Conservation (phyloP, 225 moss, liverwort and hornwort genomes). For the Straminergon stramineum region DNA sequence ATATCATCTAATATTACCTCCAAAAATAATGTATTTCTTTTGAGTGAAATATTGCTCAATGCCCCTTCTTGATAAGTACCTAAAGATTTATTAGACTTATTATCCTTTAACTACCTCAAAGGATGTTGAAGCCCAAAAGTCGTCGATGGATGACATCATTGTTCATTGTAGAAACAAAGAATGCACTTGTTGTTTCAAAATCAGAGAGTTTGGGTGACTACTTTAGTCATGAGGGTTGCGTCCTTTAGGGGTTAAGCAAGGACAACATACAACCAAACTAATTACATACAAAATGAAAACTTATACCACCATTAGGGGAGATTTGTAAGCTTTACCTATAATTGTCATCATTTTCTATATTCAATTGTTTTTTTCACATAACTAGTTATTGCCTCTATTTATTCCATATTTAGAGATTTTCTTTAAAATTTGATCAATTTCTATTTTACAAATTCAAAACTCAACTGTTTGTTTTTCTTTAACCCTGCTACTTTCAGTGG, state of each 20-base stretch:
- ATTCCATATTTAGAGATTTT: background rate
- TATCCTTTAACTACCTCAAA: background rate
- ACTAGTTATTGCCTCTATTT: background rate
- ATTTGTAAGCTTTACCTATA: background rate
- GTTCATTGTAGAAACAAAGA: too few relatives aligned
- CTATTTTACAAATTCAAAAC: background rate
- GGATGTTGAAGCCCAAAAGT: too few relatives aligned
- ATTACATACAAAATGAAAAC: background rate
- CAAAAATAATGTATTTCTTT: too few relatives aligned
- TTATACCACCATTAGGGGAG: background rate
- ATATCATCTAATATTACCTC: too few relatives aligned
- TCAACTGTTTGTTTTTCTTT: background rate
- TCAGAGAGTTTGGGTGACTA: too few relatives aligned
- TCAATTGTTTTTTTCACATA: background rate
- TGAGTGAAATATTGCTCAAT: too few relatives aligned
- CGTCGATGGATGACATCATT: too few relatives aligned
- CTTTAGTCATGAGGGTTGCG: too few relatives aligned
- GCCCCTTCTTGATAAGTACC: background rate
- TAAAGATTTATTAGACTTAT: background rate
- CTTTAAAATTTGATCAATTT: background rate
- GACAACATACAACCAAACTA: background rate
- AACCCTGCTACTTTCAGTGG: fast-evolving
- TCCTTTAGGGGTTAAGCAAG: background rate
- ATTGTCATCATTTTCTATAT: background rate
- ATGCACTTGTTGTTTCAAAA: too few relatives aligned